A percentile compares a stretch with the other conserved stretches of the same genome.
Conservation (phyloP, 306 rosid species). For the Castanospermum australe region DNA sequence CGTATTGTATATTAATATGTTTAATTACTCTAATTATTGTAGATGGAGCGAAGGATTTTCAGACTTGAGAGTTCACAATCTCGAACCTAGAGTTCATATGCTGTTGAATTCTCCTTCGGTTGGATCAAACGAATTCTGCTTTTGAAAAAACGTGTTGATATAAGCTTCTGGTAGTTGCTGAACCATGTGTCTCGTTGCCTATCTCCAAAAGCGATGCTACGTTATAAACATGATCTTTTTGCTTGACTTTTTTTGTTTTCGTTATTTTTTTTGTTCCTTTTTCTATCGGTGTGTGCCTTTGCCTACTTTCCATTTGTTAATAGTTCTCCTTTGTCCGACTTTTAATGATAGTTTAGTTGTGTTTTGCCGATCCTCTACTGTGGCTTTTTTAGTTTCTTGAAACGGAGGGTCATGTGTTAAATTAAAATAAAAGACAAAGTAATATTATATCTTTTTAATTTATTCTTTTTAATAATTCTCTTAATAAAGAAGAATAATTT, state of each 20-base stretch:
- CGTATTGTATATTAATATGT: not conserved
- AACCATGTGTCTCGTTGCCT: not conserved
- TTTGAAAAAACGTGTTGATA: not conserved
- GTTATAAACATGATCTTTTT: not conserved
- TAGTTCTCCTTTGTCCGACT: not conserved
- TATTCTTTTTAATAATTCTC: too few species aligned
- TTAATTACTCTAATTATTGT: not conserved
- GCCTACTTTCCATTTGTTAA: not conserved
- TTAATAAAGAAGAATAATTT: too few species aligned
- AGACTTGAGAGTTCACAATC: conserved; percentile 21
- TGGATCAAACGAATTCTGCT: not conserved
- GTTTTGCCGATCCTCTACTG: not conserved
- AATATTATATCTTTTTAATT: too few species aligned
- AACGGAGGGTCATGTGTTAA: not conserved
- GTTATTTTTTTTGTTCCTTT: not conserved
- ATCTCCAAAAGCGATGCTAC: not conserved
- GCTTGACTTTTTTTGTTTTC: not conserved
- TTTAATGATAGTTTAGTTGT: not conserved
- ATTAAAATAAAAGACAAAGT: not conserved
- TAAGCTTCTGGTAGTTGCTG: not conserved
- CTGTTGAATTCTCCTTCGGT: not conserved
- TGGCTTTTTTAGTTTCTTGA: not conserved
- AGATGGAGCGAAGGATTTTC: conserved; percentile 58
- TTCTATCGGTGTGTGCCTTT: not conserved
- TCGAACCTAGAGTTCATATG: conserved; percentile 12